phyloP scores from a whole-genome alignment of 306 rosid genomes.

The Ammopiptanthus mongolicus region DNA sequence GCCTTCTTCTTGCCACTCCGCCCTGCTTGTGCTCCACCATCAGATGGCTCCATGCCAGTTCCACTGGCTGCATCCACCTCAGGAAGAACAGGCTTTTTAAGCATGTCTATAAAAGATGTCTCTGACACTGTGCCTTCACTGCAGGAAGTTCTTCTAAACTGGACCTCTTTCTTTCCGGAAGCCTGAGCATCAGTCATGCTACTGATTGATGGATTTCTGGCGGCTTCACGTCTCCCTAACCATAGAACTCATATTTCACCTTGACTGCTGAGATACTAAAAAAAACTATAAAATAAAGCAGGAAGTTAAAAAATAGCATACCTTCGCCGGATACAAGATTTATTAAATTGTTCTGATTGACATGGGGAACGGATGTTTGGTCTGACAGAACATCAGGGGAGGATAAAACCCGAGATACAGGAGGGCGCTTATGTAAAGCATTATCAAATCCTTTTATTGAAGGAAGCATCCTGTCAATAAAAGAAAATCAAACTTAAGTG shows the following conservation, averaged over 20 bases:
- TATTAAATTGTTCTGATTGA: constrained; percentile 31
- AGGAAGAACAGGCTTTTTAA: constrained; percentile 45
- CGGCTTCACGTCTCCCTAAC: constrained; percentile 33
- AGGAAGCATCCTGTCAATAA: constrained; percentile 37
- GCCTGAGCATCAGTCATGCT: constrained; percentile 36
- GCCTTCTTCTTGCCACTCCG: constrained; percentile 70
- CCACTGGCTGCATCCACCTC: constrained; percentile 46
- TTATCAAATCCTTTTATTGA: constrained; percentile 43
- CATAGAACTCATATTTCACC: background rate
- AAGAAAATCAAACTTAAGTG: constrained; percentile 9
- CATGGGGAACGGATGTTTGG: constrained; percentile 30
- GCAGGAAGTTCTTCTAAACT: constrained; percentile 42
- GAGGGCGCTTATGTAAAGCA: constrained; percentile 39
- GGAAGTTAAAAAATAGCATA: background rate
- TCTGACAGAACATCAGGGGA: constrained; percentile 60
- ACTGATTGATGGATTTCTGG: constrained; percentile 26
- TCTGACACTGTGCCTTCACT: constrained; percentile 56
- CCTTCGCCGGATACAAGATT: constrained; percentile 36
- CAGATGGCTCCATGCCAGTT: constrained; percentile 33
- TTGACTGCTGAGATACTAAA: background rate
- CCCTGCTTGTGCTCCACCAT: constrained; percentile 48
- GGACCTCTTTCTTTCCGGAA: constrained; percentile 42
- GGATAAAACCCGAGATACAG: constrained; percentile 44
- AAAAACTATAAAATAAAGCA: background rate
- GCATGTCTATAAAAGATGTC: constrained; percentile 68